Evolutionary conservation across 441 rosid species (phyloP).

Genomic region (Metrosideros polymorpha): DNA sequence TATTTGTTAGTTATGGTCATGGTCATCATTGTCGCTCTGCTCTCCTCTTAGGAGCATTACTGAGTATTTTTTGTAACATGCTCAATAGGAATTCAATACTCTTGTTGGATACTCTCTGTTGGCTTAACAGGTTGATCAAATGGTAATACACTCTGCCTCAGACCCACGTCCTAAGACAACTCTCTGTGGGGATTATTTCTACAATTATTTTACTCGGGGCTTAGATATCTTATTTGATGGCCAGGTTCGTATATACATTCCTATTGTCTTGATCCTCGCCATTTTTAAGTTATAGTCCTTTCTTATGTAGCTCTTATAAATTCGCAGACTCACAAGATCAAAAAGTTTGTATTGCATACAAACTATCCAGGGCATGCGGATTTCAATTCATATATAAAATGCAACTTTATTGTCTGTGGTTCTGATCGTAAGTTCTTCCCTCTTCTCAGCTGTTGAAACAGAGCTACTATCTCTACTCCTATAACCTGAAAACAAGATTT

Average conservation of each 20-base stretch:
- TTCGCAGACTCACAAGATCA: slow-evolving; percentile 83
- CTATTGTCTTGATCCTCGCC: background rate
- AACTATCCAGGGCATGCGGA: slow-evolving; percentile 99
- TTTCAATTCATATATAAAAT: slow-evolving; percentile 91
- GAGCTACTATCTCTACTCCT: background rate
- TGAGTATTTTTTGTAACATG: background rate
- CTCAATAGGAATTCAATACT: background rate
- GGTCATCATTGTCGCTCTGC: background rate
- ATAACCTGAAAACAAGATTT: background rate
- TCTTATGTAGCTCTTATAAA: background rate
- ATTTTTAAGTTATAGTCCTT: background rate
- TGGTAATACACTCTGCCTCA: slow-evolving; percentile 94
- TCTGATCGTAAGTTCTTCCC: slow-evolving; percentile 15
- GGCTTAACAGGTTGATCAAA: slow-evolving; percentile 77
- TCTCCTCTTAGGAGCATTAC: background rate
- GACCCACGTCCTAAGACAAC: slow-evolving; percentile 85
- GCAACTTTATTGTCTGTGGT: slow-evolving; percentile 83
- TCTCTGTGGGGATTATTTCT: slow-evolving; percentile 93
- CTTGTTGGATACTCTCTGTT: background rate
- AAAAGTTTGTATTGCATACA: slow-evolving; percentile 94
- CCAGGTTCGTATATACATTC: slow-evolving; percentile 36
- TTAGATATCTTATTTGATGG: slow-evolving; percentile 96
- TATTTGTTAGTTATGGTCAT: background rate
- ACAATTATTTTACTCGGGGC: slow-evolving; percentile 93
- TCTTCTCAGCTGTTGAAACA: slow-evolving; percentile 1